Evolutionary conservation across 441 rosid species (phyloP).

Genomic region (Sinapis alba): DNA sequence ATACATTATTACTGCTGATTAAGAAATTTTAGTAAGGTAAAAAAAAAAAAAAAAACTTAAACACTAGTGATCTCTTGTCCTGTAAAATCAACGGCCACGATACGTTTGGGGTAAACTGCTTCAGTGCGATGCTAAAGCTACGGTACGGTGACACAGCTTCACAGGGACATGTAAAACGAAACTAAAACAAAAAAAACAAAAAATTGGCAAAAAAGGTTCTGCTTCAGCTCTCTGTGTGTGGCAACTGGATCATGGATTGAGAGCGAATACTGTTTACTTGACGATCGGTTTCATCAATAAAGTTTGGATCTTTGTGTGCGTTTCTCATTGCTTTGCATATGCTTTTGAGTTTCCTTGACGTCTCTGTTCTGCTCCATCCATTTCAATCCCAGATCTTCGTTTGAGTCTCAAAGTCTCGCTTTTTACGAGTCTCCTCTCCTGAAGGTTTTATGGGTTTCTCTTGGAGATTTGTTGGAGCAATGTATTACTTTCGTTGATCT

Average conservation of each 20-base stretch:
- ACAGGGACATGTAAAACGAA: not conserved
- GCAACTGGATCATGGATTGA: slow-evolving; percentile 20
- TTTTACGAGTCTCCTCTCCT: not conserved
- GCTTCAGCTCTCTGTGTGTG: not conserved
- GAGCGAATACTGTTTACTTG: not conserved
- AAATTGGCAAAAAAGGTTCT: not conserved
- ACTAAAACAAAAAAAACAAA: not conserved
- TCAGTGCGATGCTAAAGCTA: not conserved
- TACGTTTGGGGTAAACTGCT: not conserved
- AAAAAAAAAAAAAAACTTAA: not conserved
- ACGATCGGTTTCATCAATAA: slow-evolving; percentile 1
- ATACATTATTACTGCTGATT: not conserved
- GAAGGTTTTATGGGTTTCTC: not conserved
- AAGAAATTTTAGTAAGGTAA: not conserved
- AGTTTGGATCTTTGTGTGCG: not conserved
- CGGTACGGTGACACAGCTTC: not conserved
- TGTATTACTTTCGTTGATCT: not conserved
- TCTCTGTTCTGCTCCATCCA: slow-evolving; percentile 9
- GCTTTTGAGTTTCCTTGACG: not conserved
- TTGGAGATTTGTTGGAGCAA: not conserved
- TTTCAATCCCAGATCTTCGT: not conserved
- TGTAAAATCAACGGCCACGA: slow-evolving; percentile 27
- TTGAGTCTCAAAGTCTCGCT: slow-evolving; percentile 7
- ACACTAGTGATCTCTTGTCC: not conserved
- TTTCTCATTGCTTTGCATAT: not conserved